Base-by-base conservation (phyloP, 1,139 yeast genomes). In the Kluyveromyces sp. region DNA sequence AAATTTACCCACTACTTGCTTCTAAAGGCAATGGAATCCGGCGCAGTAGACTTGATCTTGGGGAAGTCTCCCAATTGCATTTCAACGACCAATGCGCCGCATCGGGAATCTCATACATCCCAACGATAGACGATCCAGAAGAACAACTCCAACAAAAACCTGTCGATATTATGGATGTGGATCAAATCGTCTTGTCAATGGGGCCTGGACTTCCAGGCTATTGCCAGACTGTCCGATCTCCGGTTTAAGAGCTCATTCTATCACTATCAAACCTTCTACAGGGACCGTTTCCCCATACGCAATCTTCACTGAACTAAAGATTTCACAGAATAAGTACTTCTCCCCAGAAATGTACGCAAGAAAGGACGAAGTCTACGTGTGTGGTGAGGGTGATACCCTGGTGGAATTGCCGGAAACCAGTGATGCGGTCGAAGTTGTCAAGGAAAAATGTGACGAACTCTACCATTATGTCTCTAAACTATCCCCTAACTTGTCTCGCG, bases 281-380 rank as follows among this genome's bases (percentile, higher is more conserved):
- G 80, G 79, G 45, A 78, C 77, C 42, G 95, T 92, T 27, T 79
- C 95, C 10, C 96, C 98, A 2, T 89, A 83, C 66, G 98, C 97
- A 3, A 81, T 92, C 40, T 94, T 92, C 69, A 88, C 97, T 7
- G 97, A 92, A 65, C 74, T 90, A 57, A 83, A 82, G 60, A 72
- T 86, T 25, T 79, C 78, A 25, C 74, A 79, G 27, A 74, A 74
- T 46, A 74, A 79, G 45, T 85, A 83, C 64, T 83, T 83, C 37
- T 80, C 92, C 1, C 98, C 98, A 1, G 98, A 92, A 64, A 81
- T 92, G 50, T 92, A 92, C 64, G 96, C 98, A 7, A 78, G 98
- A 61, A 83, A 81, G 60, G 97, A 92, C 66, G 98, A 92, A 66
- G 95, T 92, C 33, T 92, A 90, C 59, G 94, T 92, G 1, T 92